Conservation (phyloP, 164 flowering plant genomes). For the Magnolia kwangsiensis region DNA sequence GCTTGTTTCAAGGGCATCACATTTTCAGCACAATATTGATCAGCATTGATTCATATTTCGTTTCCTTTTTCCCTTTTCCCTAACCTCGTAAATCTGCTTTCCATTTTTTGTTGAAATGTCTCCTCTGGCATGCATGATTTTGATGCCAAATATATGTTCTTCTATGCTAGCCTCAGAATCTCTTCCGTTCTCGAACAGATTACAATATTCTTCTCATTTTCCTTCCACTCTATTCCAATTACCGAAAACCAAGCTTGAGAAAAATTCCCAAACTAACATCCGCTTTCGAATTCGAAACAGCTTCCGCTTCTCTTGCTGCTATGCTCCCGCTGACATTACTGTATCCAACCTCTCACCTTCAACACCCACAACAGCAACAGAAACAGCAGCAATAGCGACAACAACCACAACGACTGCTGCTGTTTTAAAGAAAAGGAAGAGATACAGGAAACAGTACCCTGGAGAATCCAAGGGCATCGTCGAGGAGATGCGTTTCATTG, state of each 20-base stretch:
- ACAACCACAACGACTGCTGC: constrained; percentile 14
- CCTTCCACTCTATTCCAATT: background rate
- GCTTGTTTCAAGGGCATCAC: background rate
- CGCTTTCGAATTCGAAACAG: background rate
- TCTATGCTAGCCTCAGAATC: background rate
- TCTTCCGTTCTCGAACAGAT: background rate
- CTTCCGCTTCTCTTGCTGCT: constrained; percentile 17
- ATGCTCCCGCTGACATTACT: constrained; percentile 5
- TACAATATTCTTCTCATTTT: background rate
- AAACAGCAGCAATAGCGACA: background rate
- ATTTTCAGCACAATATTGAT: background rate
- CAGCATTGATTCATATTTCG: too few species aligned
- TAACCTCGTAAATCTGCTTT: background rate
- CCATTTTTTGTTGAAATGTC: background rate
- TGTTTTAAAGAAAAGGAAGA: constrained; percentile 49
- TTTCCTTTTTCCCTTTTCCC: background rate
- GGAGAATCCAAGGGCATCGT: constrained; percentile 81
- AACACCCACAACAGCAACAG: background rate
- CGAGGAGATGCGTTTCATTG: constrained; percentile 92
- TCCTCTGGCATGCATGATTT: background rate
- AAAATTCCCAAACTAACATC: background rate
- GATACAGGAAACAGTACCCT: constrained; percentile 75
- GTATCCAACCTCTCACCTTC: background rate
- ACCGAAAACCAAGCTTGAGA: background rate
- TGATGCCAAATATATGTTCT: too few species aligned